Evolutionary conservation across 2,329 filamentous ascomycete genomes (phyloP).

Genomic region (Talaromyces albobiverticillius): DNA sequence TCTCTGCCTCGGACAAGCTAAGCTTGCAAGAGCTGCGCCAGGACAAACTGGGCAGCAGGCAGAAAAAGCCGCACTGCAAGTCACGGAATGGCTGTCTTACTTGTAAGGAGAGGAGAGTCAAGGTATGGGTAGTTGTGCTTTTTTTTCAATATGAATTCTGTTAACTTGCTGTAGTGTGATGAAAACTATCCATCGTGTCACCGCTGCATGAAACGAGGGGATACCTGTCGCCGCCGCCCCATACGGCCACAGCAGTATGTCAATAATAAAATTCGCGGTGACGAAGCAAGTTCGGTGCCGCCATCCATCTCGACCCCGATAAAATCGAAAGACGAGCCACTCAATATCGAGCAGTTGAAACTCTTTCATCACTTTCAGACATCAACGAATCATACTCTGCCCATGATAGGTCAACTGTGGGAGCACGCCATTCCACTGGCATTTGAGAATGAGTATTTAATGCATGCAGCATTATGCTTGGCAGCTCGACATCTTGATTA

Average conservation of each 20-base stretch:
- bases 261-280: background rate
- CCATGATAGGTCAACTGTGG: constrained; percentile 6
- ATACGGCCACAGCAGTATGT: background rate
- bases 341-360: constrained; percentile 10
- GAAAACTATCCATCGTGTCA: constrained; percentile 9
- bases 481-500: constrained; percentile 9
- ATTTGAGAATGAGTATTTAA: constrained; percentile 11
- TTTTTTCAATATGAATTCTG: background rate
- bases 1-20: background rate
- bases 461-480: constrained; percentile 11
- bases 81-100: constrained; percentile 10
- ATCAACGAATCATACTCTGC: constrained; percentile 7
- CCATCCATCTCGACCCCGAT: background rate
- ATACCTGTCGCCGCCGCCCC: constrained; percentile 3
- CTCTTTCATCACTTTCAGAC: constrained; percentile 15
- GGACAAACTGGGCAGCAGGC: background rate
- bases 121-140: background rate
- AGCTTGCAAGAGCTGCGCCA: background rate
- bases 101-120: constrained; percentile 12
- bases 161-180: constrained; percentile 4
- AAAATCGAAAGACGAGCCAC: background rate
- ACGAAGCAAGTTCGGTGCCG: background rate
- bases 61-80: constrained; percentile 10
- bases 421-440: constrained; percentile 6
- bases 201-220: constrained; percentile 12